phyloP scores from a whole-genome alignment of 2,329 filamentous ascomycete genomes.

The Ceratocystis ficicola region DNA sequence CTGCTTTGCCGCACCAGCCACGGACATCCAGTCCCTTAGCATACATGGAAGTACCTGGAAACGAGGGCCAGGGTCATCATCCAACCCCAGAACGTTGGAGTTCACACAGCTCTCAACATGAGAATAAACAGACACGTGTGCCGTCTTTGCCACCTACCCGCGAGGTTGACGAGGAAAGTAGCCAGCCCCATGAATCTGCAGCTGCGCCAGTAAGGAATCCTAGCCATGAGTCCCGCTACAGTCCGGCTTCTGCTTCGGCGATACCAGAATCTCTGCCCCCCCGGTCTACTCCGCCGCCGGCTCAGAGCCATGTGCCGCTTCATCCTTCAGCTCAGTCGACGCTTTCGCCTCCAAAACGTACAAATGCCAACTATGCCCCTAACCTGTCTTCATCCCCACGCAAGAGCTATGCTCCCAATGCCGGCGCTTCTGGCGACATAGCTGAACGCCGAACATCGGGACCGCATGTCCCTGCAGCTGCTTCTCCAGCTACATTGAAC shows the following conservation, averaged over 20 bases:
- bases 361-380: constrained; percentile 38
- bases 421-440: not conserved
- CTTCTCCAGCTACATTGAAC: constrained; percentile 28
- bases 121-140: constrained; percentile 42
- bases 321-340: constrained; percentile 30
- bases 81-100: constrained; percentile 35
- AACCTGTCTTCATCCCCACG: constrained; percentile 14
- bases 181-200: constrained; percentile 23
- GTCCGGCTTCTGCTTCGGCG: constrained; percentile 27
- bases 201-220: constrained; percentile 24
- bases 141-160: constrained; percentile 48
- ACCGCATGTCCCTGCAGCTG: constrained; percentile 33
- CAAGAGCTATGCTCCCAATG: constrained; percentile 10
- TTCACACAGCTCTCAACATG: constrained; percentile 36
- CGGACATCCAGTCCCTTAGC: constrained; percentile 55
- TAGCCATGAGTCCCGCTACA: constrained; percentile 31
- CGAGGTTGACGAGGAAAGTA: constrained; percentile 45
- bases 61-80: constrained; percentile 29
- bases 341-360: constrained; percentile 46
- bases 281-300: constrained; percentile 41
- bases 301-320: constrained; percentile 23
- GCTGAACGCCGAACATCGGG: constrained; percentile 43
- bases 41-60: constrained; percentile 46
- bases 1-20: constrained; percentile 46
- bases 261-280: constrained; percentile 25